Conservation (phyloP, 2,329 filamentous ascomycete species). For the Neophaeococcomyces aloes region DNA sequence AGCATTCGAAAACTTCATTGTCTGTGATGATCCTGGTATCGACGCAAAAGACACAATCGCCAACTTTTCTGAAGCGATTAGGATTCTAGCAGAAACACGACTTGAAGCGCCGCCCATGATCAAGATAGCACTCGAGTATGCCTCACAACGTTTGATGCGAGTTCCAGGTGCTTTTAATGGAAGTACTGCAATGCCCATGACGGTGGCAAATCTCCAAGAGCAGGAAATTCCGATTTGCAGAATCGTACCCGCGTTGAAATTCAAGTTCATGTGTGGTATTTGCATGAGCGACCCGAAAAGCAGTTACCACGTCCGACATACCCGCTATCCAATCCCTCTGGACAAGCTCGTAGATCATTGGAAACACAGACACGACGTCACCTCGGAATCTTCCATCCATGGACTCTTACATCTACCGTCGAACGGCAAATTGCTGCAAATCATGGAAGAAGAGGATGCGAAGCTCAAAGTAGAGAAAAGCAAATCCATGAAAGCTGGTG, state of each 20-base stretch:
- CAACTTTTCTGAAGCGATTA: constrained; percentile 21
- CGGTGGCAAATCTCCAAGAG: constrained; percentile 5
- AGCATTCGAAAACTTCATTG: constrained; percentile 16
- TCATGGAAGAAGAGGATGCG: constrained; percentile 13
- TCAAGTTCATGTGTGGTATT: constrained; percentile 17
- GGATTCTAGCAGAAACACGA: constrained; percentile 15
- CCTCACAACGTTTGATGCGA: neutral
- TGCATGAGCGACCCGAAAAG: constrained; percentile 12
- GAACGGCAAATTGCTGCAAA: constrained; percentile 15
- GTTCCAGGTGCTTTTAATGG: neutral
- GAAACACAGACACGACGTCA: constrained; percentile 12
- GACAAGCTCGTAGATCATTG: constrained; percentile 16
- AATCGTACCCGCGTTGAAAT: constrained; percentile 8
- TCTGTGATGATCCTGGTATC: constrained; percentile 5
- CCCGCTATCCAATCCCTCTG: constrained; percentile 5
- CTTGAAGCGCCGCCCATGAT: constrained; percentile 19
- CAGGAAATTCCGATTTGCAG: constrained; percentile 12
- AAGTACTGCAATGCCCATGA: neutral
- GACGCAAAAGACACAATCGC: constrained; percentile 16
- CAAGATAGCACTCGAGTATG: constrained; percentile 23
- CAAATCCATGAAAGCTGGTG: neutral
- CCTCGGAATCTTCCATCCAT: constrained; percentile 7
- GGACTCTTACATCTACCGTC: constrained; percentile 18
- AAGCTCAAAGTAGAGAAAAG: constrained; percentile 4
- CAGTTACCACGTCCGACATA: constrained; percentile 9